These are phyloP conservation scores for Hypocrella siamensis DNA, from an alignment of 2,329 filamentous ascomycete species.

Conservation along the genomic window DNA sequence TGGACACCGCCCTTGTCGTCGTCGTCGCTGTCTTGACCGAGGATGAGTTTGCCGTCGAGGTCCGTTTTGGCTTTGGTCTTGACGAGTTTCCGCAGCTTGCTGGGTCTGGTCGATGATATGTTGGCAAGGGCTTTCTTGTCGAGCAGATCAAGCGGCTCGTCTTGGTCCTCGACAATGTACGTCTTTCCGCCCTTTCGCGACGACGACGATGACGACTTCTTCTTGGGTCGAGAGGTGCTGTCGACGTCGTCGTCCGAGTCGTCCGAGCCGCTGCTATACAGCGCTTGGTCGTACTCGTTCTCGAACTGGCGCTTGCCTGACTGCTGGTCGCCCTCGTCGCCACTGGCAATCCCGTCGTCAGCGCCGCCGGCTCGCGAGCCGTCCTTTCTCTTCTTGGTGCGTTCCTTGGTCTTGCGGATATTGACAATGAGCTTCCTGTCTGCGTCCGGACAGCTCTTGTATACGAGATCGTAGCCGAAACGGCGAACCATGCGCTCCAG, in stretches of 20 bases:
- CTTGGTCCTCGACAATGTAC: slow-evolving; percentile 88
- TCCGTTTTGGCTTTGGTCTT: slow-evolving; percentile 52
- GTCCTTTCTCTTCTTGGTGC: slow-evolving; percentile 79
- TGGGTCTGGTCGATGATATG: slow-evolving; percentile 81
- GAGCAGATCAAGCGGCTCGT: slow-evolving; percentile 87
- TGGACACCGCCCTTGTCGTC: slow-evolving; percentile 25
- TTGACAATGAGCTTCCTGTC: slow-evolving; percentile 86
- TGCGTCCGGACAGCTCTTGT: slow-evolving; percentile 65
- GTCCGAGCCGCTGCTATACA: slow-evolving; percentile 67
- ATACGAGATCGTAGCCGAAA: slow-evolving; percentile 71
- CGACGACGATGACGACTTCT: slow-evolving; percentile 17
- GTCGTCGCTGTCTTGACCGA: slow-evolving; percentile 42
- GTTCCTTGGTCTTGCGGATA: slow-evolving; percentile 88
- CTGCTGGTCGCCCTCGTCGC: slow-evolving; percentile 32
- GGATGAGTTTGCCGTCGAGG: slow-evolving; percentile 65
- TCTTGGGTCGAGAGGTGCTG: slow-evolving; percentile 28
- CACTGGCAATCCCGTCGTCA: slow-evolving; percentile 40
- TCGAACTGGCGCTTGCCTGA: slow-evolving; percentile 49
- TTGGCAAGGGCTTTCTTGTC: slow-evolving; percentile 79
- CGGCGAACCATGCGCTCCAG: slow-evolving; percentile 85
- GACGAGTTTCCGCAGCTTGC: slow-evolving; percentile 41
- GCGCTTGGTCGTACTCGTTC: slow-evolving; percentile 89
- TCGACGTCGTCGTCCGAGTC: slow-evolving; percentile 44
- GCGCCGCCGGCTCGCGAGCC: slow-evolving; percentile 40
- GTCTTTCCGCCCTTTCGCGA: slow-evolving; percentile 48